Percentiles rank a stretch among this genome's conserved stretches.
Conservation (phyloP, 495 filamentous ascomycete genomes). For the Lophium mytilinum region DNA sequence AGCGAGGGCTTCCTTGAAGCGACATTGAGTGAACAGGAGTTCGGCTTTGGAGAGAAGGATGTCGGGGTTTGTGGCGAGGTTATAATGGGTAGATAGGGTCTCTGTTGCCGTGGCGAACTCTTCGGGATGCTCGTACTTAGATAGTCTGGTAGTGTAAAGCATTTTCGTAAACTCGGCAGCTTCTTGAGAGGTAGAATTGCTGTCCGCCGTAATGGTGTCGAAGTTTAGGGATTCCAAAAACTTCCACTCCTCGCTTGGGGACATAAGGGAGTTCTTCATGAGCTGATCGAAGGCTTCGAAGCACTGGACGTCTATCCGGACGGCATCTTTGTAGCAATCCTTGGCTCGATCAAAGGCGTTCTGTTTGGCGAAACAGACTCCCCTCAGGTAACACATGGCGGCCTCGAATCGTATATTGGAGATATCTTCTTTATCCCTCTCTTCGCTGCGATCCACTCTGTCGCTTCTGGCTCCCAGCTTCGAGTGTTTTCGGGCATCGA, state of each 20-base stretch:
- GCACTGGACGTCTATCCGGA: conserved; percentile 94
- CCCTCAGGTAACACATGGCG: conserved; percentile 92
- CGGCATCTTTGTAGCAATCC: conserved; percentile 95
- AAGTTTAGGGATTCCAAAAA: conserved; percentile 92
- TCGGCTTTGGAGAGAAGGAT: conserved; percentile 88
- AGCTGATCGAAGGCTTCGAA: conserved; percentile 97
- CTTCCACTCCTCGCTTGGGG: conserved; percentile 90
- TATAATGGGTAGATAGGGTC: conserved; percentile 86
- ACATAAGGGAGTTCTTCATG: conserved; percentile 96
- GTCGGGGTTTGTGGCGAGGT: conserved; percentile 78
- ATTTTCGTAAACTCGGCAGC: conserved; percentile 88
- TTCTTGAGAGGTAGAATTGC: conserved; percentile 60
- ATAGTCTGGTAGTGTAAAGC: conserved; percentile 93
- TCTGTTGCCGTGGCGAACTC: conserved; percentile 83
- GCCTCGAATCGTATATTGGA: conserved; percentile 82
- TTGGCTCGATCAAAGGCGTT: conserved; percentile 96
- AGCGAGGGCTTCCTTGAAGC: conserved; percentile 75
- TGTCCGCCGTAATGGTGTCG: conserved; percentile 55
- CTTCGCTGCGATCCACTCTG: conserved; percentile 52
- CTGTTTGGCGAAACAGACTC: conserved; percentile 91
- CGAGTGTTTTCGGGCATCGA: conserved; percentile 39
- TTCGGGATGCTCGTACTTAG: conserved; percentile 85
- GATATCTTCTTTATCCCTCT: conserved; percentile 57
- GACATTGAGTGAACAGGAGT: conserved; percentile 88
- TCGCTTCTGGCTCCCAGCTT: conserved; percentile 40